Evolutionary conservation across 2,329 filamentous ascomycete genomes (phyloP), one percentile per base, ranked within the genome.

Genomic region (Aureobasidium sp.): DNA sequence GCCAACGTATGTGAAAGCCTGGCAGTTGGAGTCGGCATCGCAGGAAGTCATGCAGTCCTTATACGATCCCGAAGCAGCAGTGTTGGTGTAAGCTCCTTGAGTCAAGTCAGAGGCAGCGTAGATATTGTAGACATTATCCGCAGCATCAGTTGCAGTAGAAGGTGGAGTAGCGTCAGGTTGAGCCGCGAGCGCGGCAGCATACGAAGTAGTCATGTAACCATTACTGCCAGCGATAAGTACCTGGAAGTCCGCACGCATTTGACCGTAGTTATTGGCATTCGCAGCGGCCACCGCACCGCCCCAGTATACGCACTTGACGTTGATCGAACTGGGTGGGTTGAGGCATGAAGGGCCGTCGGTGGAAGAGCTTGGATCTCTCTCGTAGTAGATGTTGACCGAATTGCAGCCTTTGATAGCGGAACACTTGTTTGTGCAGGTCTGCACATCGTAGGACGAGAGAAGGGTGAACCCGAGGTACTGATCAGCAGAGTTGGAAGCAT

Each of bases 321-420:
- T 74, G 23, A 73, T 76, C 18, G 73, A 68, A 25, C 73, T 74
- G 1, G 73, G 16, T 23, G 79, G 79, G 53, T 80, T 74, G 11
- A 70, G 59, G 69, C 79, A 81, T 20, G 47, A 27, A 23, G 59
- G 62, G 65, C 71, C 68, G 45, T 64, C 71, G 8, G 78, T 75
- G 45, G 73, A 68, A 20, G 77, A 27, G 10, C 69, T 71, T 10
- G 56, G 56, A 20, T 60, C 56, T 45, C 56, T 25, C 27, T 60
- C 56, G n/a, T 33, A 48, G 20, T 60, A 67, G 18, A 67, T 62
- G 60, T 67, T 67, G 60, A 67, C 47, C 9, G 60, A 59, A 50
- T 64, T 29, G 60, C 66, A 67, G n/a, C 33, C 33, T 13, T 36
- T 36, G 53, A 54, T 16, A 33, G 13, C 33, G 7, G 33, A 36